A percentile compares a stretch with the other conserved stretches of the same genome.
Conservation (phyloP, 805 yeast species). For the Groenewaldozyma tartarivorans region DNA sequence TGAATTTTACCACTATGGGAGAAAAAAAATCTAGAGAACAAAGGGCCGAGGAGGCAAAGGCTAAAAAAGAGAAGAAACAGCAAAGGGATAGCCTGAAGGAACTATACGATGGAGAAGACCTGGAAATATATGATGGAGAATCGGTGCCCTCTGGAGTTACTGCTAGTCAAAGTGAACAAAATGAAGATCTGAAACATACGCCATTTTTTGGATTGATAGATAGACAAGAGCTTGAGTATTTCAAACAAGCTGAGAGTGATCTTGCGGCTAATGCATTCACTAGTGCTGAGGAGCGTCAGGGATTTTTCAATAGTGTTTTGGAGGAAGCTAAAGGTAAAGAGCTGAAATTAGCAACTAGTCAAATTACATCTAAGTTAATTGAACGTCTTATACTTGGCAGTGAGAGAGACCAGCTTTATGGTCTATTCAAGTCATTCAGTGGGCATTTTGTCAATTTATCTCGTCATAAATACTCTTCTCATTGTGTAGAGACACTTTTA, state of each 20-base stretch:
- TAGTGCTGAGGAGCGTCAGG: constrained; percentile 56
- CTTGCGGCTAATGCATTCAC: constrained; percentile 73
- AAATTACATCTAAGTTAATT: constrained; percentile 85
- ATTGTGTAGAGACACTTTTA: constrained; percentile 79
- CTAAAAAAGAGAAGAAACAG: constrained; percentile 4
- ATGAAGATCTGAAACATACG: constrained; percentile 13
- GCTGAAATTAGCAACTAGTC: constrained; percentile 84
- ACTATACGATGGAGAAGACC: constrained; percentile 17
- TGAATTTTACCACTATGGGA: neutral
- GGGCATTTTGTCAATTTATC: constrained; percentile 72
- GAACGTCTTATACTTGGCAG: constrained; percentile 74
- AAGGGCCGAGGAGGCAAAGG: constrained; percentile 2
- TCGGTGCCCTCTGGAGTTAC: constrained; percentile 7
- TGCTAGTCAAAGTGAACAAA: constrained; percentile 2
- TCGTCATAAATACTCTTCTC: constrained; percentile 86
- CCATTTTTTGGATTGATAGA: constrained; percentile 84
- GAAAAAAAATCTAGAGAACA: neutral
- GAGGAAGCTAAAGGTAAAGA: constrained; percentile 87
- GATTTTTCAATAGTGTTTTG: constrained; percentile 67
- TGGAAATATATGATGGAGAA: constrained; percentile 6
- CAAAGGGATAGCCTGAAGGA: constrained; percentile 6
- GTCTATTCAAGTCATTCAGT: constrained; percentile 53
- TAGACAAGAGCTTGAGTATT: constrained; percentile 76
- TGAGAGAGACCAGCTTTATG: constrained; percentile 53
- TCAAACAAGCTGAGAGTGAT: constrained; percentile 85